Conservation (phyloP, 169 alveolate genomes). For the Plasmodium falciparum region DNA sequence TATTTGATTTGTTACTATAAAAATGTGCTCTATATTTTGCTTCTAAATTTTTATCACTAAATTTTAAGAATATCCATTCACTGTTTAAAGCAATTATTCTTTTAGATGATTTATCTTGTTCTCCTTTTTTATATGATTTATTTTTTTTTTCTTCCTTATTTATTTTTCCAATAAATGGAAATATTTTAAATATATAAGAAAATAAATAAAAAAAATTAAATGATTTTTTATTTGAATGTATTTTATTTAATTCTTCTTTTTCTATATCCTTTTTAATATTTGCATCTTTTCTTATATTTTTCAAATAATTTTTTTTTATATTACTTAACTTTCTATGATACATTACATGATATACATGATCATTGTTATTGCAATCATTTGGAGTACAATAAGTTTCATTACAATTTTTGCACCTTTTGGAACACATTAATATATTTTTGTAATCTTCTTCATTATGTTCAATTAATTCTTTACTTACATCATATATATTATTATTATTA, state of each 20-base stretch:
- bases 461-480: conserved; percentile 12
- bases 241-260: background rate
- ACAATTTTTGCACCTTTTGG: conserved; percentile 24
- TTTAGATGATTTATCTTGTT: conserved; percentile 18
- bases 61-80: conserved; percentile 86
- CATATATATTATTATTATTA: conserved; percentile 15
- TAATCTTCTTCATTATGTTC: conserved; percentile 46
- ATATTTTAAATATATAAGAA: conserved; percentile 21
- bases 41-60: conserved; percentile 89
- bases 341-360: conserved; percentile 64
- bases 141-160: background rate
- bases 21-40: conserved; percentile 89
- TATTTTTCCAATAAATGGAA: background rate
- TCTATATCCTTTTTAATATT: conserved; percentile 8
- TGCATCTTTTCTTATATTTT: conserved; percentile 36
- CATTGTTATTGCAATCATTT: conserved; percentile 30
- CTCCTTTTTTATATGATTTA: background rate
- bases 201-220: background rate
- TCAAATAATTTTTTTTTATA: conserved; percentile 50
- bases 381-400: conserved; percentile 51
- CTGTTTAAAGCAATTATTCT: conserved; percentile 27
- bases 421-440: conserved; percentile 35
- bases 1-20: conserved; percentile 88
- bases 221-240: background rate
- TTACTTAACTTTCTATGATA: conserved; percentile 58